Percentiles rank a stretch among this genome's conserved stretches.
Evolutionary conservation across 164 flowering plant species (phyloP).

Genomic region (Tinospora cordifolia): DNA sequence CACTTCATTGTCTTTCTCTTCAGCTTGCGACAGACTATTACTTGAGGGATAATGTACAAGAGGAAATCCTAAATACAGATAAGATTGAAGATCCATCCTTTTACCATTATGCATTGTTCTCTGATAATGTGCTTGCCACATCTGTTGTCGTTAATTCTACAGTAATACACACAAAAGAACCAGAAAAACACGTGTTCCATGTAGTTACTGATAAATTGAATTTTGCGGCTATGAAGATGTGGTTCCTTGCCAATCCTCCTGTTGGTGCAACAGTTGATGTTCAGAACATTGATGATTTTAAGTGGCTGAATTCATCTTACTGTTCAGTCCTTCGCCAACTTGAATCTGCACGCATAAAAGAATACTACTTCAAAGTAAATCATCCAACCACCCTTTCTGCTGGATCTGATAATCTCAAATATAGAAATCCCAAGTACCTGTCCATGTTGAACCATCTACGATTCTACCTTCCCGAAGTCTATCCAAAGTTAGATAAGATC

Average conservation of each 20-base stretch:
- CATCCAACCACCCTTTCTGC: constrained; percentile 61
- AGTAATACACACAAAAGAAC: constrained; percentile 55
- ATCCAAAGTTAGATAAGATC: constrained; percentile 78
- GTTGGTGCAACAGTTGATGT: constrained; percentile 53
- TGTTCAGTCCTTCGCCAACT: constrained; percentile 92
- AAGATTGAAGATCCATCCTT: constrained; percentile 69
- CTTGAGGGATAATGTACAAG: constrained; percentile 28
- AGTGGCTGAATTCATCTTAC: constrained; percentile 93
- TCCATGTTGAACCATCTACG: constrained; percentile 97
- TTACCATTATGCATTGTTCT: constrained; percentile 90
- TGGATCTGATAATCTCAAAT: constrained; percentile 79
- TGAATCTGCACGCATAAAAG: constrained; percentile 72
- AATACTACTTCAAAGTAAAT: constrained; percentile 82
- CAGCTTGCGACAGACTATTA: constrained; percentile 66
- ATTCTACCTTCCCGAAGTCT: constrained; percentile 96
- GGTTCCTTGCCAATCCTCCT: constrained; percentile 78
- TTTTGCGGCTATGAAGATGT: constrained; percentile 91
- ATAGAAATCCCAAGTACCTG: constrained; percentile 90
- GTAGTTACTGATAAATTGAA: constrained; percentile 84
- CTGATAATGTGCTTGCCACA: constrained; percentile 93
- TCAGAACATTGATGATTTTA: constrained; percentile 78
- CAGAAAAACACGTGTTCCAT: constrained; percentile 93
- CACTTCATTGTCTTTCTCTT: constrained; percentile 80
- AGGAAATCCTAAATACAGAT: constrained; percentile 25
- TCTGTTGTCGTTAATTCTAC: constrained; percentile 97